Base-by-base conservation (phyloP, 164 flowering plant species). In the Umbilicus rupestris region DNA sequence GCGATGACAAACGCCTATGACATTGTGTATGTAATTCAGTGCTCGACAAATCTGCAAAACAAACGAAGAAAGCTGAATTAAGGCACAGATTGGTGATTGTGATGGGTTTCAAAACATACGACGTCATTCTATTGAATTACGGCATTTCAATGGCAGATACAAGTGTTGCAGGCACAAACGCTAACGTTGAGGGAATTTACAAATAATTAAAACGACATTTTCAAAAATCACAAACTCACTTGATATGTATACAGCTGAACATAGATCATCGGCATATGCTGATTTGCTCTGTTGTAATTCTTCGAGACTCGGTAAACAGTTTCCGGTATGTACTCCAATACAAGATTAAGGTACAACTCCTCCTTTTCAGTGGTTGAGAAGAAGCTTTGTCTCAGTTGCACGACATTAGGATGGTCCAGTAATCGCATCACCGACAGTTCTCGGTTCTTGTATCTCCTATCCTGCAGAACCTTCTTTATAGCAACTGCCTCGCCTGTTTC, bases 1-100 rank as follows among this genome's bases (percentile, higher is more conserved):
- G 64, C 99, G 97, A 72, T 92, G 99, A 65, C 97, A 89, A 28
- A 88, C 92, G 62, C 96, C 97, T 71, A 90, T 79, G 39, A 88
- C 96, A 72, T 75, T 78, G 76, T 90, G 97, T 41, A 88, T 72
- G 69, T 92, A 90, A 75, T 90, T 88, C 62, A 92, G 82, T 0
- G 90, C 88, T 22, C 97, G 93, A 30, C 87, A 95, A 24, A 95
- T 95, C 99, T 95, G 66, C 74, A 80, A 74, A 66, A 67, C 41
- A 71, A 39, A 9, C 28, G 6, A 55, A 55, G 60, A 28, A 55
- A 55, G 60, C 33, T 28, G 33, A 30, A 29, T 28, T 55, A 28
- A n/a, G 3, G 29, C 6, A 16, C 33, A 14, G 60, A 55, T 12
- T 2, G 14, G 55, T 52, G 58, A 52, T 24, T 9, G 58, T 55